These are phyloP conservation scores for Cornus suecica DNA, from an alignment of 148 eudicot species.

Conservation along the genomic window DNA sequence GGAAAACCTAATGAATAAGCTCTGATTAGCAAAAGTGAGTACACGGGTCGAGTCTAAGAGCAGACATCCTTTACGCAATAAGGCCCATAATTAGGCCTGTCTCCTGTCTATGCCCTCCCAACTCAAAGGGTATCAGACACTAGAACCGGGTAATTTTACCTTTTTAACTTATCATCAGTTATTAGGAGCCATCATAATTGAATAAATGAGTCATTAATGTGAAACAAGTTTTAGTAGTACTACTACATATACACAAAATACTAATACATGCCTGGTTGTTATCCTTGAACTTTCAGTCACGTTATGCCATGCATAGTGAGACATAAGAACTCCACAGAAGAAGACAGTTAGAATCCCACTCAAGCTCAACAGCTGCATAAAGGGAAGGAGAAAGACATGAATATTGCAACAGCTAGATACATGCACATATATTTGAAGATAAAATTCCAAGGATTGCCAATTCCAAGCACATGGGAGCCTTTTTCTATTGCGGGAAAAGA, in stretches of 20 bases:
- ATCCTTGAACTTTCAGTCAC: conserved; percentile 82
- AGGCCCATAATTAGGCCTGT: too few relatives aligned
- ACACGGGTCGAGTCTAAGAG: too few relatives aligned
- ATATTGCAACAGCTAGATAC: background rate
- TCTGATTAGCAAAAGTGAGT: too few relatives aligned
- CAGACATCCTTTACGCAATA: too few relatives aligned
- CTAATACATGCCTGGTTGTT: conserved; percentile 59
- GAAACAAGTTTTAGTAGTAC: background rate
- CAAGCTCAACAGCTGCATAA: conserved; percentile 57
- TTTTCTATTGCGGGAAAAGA: too few relatives aligned
- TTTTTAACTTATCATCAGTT: too few relatives aligned
- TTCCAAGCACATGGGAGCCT: too few relatives aligned
- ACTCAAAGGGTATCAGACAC: too few relatives aligned
- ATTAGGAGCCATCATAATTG: background rate
- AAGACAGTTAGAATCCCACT: conserved; percentile 95
- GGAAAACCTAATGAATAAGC: too few relatives aligned
- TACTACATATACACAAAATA: background rate
- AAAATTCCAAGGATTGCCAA: background rate
- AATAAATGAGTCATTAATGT: background rate
- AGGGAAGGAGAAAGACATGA: background rate
- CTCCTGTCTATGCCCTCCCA: too few relatives aligned
- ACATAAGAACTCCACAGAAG: conserved; percentile 90
- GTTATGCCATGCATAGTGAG: conserved; percentile 96
- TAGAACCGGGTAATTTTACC: too few relatives aligned
- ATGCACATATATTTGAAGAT: background rate